A percentile compares a stretch with the other conserved stretches of the same genome.
Conservation (phyloP, 352 stramenopile genomes). For the Pythium insidiosum region DNA sequence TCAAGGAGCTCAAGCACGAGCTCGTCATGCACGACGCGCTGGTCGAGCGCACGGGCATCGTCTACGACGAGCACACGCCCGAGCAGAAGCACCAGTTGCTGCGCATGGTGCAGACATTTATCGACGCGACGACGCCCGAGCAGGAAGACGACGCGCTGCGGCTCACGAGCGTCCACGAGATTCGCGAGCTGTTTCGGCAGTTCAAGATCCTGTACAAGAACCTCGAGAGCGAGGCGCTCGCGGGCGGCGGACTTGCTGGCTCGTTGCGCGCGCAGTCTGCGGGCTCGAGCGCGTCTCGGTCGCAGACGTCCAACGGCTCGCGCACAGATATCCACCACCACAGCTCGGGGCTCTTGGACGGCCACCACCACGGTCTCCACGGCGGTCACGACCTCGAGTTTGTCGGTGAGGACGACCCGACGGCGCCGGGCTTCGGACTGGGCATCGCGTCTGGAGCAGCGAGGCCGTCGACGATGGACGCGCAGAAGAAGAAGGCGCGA, state of each 20-base stretch:
- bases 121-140: conserved; percentile 58
- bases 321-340: conserved; percentile 29
- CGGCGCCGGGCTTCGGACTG: conserved; percentile 42
- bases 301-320: conserved; percentile 40
- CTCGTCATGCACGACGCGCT: conserved; percentile 93
- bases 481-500: conserved; percentile 22
- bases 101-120: conserved; percentile 60
- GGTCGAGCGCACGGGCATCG: conserved; percentile 72
- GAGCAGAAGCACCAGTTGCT: conserved; percentile 85
- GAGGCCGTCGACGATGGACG: conserved; percentile 60
- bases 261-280: conserved; percentile 35
- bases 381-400: conserved; percentile 33
- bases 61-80: conserved; percentile 87
- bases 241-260: conserved; percentile 2
- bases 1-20: conserved; percentile 91
- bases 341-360: background rate
- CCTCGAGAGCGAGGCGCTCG: conserved; percentile 25
- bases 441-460: conserved; percentile 43
- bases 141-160: conserved; percentile 67
- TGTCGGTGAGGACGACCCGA: conserved; percentile 53
- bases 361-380: conserved; percentile 5
- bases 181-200: conserved; percentile 88
- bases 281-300: conserved; percentile 37
- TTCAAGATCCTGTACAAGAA: conserved; percentile 85
- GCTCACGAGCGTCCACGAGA: conserved; percentile 85